Conservation (phyloP, 2,329 filamentous ascomycete species). For the Sarocladiaceae sp. region DNA sequence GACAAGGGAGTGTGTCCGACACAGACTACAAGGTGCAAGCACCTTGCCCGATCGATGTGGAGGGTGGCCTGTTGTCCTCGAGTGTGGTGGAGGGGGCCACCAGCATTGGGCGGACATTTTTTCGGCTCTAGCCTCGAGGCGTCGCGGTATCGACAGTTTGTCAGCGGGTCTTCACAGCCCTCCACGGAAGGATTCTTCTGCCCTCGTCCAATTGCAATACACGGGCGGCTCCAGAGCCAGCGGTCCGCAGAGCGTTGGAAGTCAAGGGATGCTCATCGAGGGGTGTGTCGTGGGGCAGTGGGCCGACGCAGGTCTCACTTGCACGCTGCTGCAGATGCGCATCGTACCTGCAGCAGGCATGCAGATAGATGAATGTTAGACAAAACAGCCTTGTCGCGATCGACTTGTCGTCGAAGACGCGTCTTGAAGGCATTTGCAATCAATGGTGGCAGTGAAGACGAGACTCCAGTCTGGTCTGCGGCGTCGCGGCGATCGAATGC, state of each 20-base stretch:
- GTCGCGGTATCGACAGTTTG: too few species aligned
- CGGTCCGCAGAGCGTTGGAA: background rate
- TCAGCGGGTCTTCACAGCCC: too few species aligned
- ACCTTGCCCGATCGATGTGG: background rate
- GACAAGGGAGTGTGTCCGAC: constrained; percentile 8
- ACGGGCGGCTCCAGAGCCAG: background rate
- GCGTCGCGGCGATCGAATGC: constrained; percentile 6
- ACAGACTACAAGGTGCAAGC: constrained; percentile 3
- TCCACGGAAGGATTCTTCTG: too few species aligned
- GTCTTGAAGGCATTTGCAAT: constrained; percentile 7
- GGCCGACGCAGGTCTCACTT: constrained; percentile 4
- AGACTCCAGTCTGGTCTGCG: too few species aligned
- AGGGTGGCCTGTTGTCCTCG: too few species aligned
- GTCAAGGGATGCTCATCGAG: constrained; percentile 6
- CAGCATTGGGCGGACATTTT: too few species aligned
- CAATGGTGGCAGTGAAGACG: background rate
- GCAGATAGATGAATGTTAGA: constrained; percentile 8
- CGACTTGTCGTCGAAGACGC: background rate
- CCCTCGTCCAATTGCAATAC: constrained; percentile 9
- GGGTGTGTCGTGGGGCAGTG: constrained; percentile 8
- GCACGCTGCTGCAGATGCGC: constrained; percentile 8
- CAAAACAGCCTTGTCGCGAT: constrained; percentile 9
- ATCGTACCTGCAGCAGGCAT: constrained; percentile 9
- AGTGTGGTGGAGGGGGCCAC: too few species aligned
- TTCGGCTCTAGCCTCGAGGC: too few species aligned